Base-by-base conservation (phyloP, 2,329 filamentous ascomycete genomes). In the Davidsoniella neocaledoniae region DNA sequence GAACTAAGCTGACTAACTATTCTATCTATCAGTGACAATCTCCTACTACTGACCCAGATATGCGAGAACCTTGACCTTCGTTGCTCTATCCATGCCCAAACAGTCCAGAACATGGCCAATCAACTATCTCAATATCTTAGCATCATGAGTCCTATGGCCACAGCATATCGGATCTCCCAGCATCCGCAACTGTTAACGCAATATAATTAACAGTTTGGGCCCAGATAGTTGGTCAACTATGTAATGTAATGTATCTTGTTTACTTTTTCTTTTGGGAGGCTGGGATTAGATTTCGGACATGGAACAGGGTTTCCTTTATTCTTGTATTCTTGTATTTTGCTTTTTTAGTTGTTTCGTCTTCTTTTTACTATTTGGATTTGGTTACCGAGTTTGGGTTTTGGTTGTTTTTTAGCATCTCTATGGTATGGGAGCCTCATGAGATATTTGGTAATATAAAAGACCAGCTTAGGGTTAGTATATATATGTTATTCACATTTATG, bases 21-120 rank as follows among this genome's bases (percentile, higher is more conserved):
- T 26, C 42, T 29, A 14, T 26, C 25, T 48, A 8, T 14, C 16
- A 50, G 49, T 29, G 8, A 40, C 10, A 40, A 50, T n/a, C 36
- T 50, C n/a, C 33, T 50, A 10, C 17, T 50, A 6, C 33, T 50
- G 17, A 50, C 49, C 10, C 42, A 50, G 14, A 37, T 50, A 9
- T 50, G 49, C 37, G 49, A 50, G 25, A 41, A 45, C 16, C 43
- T 50, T n/a, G 43, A 46, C 38, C 49, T 50, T 9, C 33, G 49
- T 19, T 50, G 43, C 25, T 25, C 43, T 5, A 19, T 50, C 14
- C 49, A 50, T 23, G 49, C 43, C n/a, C 33, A 50, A 23, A 46
- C 49, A 29, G 36, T 39, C 10, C 49, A 46, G 25, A 37, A 39
- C 37, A 38, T 50, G 33, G 29, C 49, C 7, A 37, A 41, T n/a